Evolutionary conservation across 2,329 filamentous ascomycete genomes (phyloP), one percentile per base, ranked within the genome.

Genomic region (Venturia carpophila): DNA sequence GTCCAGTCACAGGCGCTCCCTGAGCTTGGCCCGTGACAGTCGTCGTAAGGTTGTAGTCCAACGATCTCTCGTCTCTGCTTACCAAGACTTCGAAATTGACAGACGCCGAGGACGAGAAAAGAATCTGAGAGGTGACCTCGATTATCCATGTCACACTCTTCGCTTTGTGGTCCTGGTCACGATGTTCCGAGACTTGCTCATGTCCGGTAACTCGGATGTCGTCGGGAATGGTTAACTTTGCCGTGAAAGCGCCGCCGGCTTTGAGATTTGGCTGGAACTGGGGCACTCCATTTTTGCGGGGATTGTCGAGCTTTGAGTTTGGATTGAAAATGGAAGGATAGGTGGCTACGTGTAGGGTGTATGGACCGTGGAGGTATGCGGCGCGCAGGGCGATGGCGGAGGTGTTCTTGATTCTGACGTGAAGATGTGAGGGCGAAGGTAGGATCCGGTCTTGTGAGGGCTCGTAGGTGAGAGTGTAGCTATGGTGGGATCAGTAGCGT

Each of bases 261-360:
- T 97, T 97, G 73, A 99, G 83, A 80, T 96, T 93, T 60, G 94
- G 93, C 77, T 99, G 94, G 72, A 94, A 99, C 71, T 96, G 90
- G 19, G 94, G 94, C 1, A 88, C 83, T 60, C 90, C 91, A 78
- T 92, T 87, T 63, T 82, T 81, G 63, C 86, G 83, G 1, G 88
- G 83, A 63, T 87, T 82, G 66, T 87, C 84, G 70, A 89, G 87
- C 73, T 91, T 92, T 69, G 82, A 80, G 76, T 96, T 92, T 1
- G 93, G 91, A 71, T 92, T 84, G 79, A 94, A 97, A 60, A 82
- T 85, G 19, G 89, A 83, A 0, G 93, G 91, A 71, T 95, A 96
- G 30, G 92, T 90, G 63, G 92, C 87, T 61, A 92, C 88, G 71
- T 91, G 92, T 45, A 97, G 83, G 0, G 88, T 95, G 74, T 99